Evolutionary conservation across 305 asterid genomes (phyloP), one percentile per base, ranked within the genome.

Genomic region (Vinca major): DNA sequence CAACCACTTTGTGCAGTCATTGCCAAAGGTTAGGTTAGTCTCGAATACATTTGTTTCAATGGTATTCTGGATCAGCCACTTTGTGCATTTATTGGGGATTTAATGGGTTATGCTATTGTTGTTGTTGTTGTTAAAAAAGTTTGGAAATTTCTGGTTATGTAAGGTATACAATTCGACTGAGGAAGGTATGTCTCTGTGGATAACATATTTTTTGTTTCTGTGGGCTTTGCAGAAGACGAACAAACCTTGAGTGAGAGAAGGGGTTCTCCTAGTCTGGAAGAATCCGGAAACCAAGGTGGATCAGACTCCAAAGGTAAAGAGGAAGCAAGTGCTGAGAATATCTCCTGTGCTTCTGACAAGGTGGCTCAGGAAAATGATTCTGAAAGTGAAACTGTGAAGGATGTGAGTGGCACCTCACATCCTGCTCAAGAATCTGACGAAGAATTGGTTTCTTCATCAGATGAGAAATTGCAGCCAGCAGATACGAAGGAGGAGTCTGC

Each of bases 381-480:
- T 55, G 95, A 86, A 80, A 84, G 80, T 63, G 87, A 86, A 69
- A 74, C 75, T 69, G 78, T 39, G 51, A 79, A 66, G 7, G 80
- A 76, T 20, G 77, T 26, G 33, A 26, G 33, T 26, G 33, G 33
- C 33, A 26, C 33, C 33, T 26, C 33, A 26, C 33, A 26, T 26
- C 1, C 70, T 65, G 82, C 73, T 50, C 78, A 63, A 54, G 83
- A 69, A 63, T 80, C 85, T 52, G 89, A 82, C 40, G 63, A 81
- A 26, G 87, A 82, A 72, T 87, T 78, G 63, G 81, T 26, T 26
- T 26, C 33, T 26, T 26, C 33, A 26, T 26, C 33, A 26, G 33
- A 26, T 26, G 33, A 26, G 33, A 26, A 87, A 70, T 73, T 52
- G 69, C 74, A 77, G 64, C 71, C 76, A 33, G 33, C 33, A 20